phyloP scores from a whole-genome alignment of 768 basidiomycete genomes.

The Phallus indusiatus region DNA sequence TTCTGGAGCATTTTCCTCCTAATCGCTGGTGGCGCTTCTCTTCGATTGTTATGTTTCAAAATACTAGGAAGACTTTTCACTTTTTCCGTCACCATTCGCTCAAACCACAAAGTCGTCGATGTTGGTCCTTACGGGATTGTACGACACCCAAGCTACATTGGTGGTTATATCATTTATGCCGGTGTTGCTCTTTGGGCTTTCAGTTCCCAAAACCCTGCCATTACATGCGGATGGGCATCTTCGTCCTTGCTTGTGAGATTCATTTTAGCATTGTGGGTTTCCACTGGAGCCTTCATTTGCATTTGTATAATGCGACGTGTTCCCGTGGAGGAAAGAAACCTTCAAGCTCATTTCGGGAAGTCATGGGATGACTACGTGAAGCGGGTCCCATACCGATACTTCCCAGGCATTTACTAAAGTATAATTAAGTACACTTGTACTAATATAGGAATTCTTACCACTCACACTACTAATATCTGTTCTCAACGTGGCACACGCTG shows the following conservation, averaged over 20 bases:
- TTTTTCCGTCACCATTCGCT: constrained; percentile 15
- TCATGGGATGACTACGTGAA: background rate
- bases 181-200: background rate
- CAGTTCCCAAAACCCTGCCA: too few species aligned
- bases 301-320: too few species aligned
- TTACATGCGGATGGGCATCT: too few species aligned
- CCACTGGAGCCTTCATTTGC: too few species aligned
- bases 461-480: too few species aligned
- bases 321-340: background rate
- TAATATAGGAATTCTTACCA: too few species aligned
- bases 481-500: too few species aligned
- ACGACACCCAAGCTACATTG: constrained; percentile 14
- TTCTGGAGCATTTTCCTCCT: too few species aligned
- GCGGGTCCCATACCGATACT: background rate
- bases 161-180: background rate
- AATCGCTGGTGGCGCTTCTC: constrained; percentile 20
- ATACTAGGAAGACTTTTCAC: constrained; percentile 15
- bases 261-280: too few species aligned
- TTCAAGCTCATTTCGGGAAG: background rate
- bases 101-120: constrained; percentile 14
- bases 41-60: constrained; percentile 18
- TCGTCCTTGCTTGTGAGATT: too few species aligned
- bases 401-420: background rate
- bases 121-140: constrained; percentile 16
- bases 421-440: too few species aligned